Conservation (phyloP, 2,329 filamentous ascomycete genomes). For the Hypoxylon sp. region DNA sequence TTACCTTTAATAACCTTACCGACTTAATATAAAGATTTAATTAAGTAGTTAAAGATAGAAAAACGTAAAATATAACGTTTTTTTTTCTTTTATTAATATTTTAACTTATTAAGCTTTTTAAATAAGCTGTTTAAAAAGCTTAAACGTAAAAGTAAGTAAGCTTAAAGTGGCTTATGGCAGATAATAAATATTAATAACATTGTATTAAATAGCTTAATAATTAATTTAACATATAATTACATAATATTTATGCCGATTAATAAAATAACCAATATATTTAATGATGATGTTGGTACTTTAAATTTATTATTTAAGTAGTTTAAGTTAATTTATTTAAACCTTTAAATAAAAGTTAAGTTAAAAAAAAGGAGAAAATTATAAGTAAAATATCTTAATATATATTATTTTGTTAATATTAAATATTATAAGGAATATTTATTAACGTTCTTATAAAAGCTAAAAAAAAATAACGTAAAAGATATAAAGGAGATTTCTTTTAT, state of each 20-base stretch:
- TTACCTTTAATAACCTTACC: not conserved
- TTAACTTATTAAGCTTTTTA: conserved; percentile 9
- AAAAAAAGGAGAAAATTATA: not conserved
- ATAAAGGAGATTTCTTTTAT: too few relatives aligned
- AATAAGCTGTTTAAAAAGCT: not conserved
- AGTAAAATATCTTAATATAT: not conserved
- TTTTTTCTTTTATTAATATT: conserved; percentile 18
- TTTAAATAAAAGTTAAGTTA: not conserved
- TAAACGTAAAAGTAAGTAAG: not conserved
- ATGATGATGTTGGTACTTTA: not conserved
- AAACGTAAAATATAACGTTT: not conserved
- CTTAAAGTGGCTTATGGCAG: not conserved
- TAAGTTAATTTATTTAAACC: too few relatives aligned
- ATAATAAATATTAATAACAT: conserved; percentile 6
- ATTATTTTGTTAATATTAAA: conserved; percentile 4
- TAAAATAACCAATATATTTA: not conserved
- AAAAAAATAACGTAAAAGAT: not conserved
- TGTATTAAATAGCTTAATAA: too few relatives aligned
- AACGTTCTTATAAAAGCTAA: not conserved
- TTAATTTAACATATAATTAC: conserved; percentile 5
- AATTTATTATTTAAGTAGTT: not conserved
- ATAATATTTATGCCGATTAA: not conserved
- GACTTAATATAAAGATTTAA: conserved; percentile 12
- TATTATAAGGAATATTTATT: not conserved
- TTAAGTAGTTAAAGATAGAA: conserved; percentile 3